A percentile compares a stretch with the other conserved stretches of the same genome.
phyloP scores from a whole-genome alignment of 1,139 yeast genomes.

The Pichia sp. region DNA sequence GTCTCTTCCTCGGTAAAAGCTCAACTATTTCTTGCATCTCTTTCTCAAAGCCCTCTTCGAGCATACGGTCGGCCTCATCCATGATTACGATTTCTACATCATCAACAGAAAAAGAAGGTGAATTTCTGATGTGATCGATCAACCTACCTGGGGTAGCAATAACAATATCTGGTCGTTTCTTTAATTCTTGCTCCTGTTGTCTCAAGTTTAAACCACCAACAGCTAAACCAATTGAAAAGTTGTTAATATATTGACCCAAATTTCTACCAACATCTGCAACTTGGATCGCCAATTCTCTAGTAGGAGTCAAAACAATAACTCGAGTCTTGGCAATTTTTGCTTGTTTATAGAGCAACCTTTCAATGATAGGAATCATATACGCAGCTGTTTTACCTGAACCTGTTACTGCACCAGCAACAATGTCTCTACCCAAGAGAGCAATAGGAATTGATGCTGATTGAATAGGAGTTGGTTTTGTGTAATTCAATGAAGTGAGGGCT shows the following conservation, averaged over 20 bases:
- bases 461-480: slow-evolving; percentile 83
- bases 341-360: slow-evolving; percentile 84
- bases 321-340: slow-evolving; percentile 78
- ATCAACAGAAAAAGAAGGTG: slow-evolving; percentile 88
- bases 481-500: slow-evolving; percentile 75
- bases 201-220: slow-evolving; percentile 96
- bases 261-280: slow-evolving; percentile 89
- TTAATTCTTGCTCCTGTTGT: slow-evolving; percentile 90
- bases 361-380: slow-evolving; percentile 90
- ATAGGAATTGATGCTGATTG: slow-evolving; percentile 92
- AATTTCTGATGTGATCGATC: slow-evolving; percentile 92
- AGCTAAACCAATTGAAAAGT: slow-evolving; percentile 80
- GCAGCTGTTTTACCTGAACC: slow-evolving; percentile 99
- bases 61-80: slow-evolving; percentile 98
- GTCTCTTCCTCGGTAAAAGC: slow-evolving; percentile 83
- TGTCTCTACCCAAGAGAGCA: slow-evolving; percentile 83
- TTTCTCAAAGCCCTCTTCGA: slow-evolving; percentile 96
- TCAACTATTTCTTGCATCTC: slow-evolving; percentile 87
- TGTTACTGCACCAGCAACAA: slow-evolving; percentile 99
- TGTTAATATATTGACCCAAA: slow-evolving; percentile 67
- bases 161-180: slow-evolving; percentile 88
- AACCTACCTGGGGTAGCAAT: slow-evolving; percentile 97
- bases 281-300: slow-evolving; percentile 97
- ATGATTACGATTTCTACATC: slow-evolving; percentile 84
- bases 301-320: slow-evolving; percentile 85